Base-by-base conservation (phyloP, 441 rosid species). In the Arabidopsis hybrid region DNA sequence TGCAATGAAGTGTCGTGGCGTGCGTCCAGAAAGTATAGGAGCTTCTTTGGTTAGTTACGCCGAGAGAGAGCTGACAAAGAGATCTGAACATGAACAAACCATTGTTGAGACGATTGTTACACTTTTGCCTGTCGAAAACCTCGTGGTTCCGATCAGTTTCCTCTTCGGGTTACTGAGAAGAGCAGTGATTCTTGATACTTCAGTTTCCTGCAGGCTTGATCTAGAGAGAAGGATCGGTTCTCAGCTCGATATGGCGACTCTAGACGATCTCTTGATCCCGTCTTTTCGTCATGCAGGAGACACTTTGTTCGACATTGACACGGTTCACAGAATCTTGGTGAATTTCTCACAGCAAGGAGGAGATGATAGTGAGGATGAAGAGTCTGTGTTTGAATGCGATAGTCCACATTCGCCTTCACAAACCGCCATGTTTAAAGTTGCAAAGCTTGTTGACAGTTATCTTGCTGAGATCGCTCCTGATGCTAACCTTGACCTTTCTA, bases 391-490 rank as follows among this genome's bases (percentile, higher is more conserved):
- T 49, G 97, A 95, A 84, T 85, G 87, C 0, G 93, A 88, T 52
- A 86, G 93, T 74, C 97, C 91, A 47, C 88, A 68, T 60, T 92
- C 97, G 1, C 97, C 99, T 61, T 86, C 99, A 65, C 97, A 95
- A 77, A 85, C 84, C 10, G 85, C 97, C 18, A 75, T 95, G 82
- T 88, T 83, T 69, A 92, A 92, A 83, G 97, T 95, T 14, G 81
- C 96, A 4, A 95, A 92, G 77, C 83, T 95, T 65, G 92, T 95
- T 57, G 99, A 95, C 76, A 95, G 85, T 76, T 95, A 95, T 71
- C 97, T 95, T 3, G 96, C 97, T 7, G 99, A 95, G 83, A 92
- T 95, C 4, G 97, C 97, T 47, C 93, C 99, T 0, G 99, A 95
- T 79, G 87, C 92, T 58, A 92, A 95, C 72, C 97, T 95, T 75